These are phyloP conservation scores for Carnegiea gigantea DNA, from an alignment of 179 eudicot species.

Conservation along the genomic window DNA sequence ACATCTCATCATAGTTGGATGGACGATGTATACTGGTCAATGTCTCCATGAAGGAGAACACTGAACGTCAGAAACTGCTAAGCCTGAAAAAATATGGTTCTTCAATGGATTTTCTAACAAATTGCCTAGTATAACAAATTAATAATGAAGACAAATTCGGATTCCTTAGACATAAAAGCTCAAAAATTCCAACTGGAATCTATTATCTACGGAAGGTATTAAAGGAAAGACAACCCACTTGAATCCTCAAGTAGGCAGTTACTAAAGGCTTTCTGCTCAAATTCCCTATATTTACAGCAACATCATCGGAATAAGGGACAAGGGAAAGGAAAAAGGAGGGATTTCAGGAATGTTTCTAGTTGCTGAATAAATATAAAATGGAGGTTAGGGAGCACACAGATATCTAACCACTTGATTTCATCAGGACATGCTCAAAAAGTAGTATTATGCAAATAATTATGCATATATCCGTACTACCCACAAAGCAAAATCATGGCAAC, in stretches of 20 bases:
- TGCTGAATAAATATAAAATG: background rate
- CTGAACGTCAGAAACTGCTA: constrained; percentile 23
- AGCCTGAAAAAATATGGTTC: constrained; percentile 33
- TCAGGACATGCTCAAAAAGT: constrained; percentile 19
- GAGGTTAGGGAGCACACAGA: constrained; percentile 14
- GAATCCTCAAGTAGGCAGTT: constrained; percentile 17
- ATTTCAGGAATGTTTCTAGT: background rate
- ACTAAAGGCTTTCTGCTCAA: background rate
- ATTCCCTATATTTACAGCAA: constrained; percentile 16
- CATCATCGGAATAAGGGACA: constrained; percentile 1
- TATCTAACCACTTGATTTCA: constrained; percentile 24
- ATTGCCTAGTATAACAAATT: background rate
- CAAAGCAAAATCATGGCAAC: constrained; percentile 27
- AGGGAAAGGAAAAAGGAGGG: background rate
- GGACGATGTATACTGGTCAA: constrained; percentile 47
- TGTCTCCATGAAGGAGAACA: constrained; percentile 52
- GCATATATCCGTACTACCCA: constrained; percentile 29
- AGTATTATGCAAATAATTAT: constrained; percentile 17
- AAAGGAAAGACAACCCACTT: constrained; percentile 3
- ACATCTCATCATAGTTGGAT: constrained; percentile 65
- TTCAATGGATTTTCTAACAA: constrained; percentile 5
- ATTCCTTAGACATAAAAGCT: constrained; percentile 14
- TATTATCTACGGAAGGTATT: constrained; percentile 7
- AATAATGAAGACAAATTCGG: constrained; percentile 1
- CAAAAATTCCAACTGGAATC: constrained; percentile 7